Percentiles rank a stretch among this genome's conserved stretches.
Evolutionary conservation across 805 yeast species (phyloP).

Genomic region (Yarrowia osloensis): DNA sequence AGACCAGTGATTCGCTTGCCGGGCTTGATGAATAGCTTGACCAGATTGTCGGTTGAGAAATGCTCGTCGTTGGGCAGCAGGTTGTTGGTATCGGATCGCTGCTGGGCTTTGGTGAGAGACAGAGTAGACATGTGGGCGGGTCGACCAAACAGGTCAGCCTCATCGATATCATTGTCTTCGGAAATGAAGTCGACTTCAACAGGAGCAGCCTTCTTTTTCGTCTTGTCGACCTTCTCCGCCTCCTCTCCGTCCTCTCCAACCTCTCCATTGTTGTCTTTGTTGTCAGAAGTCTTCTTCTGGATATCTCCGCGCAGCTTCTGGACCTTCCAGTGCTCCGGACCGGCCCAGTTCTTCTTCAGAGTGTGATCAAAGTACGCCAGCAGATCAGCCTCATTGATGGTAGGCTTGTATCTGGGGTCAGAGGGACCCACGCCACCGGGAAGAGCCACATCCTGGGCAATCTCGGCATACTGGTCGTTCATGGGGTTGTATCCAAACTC

Average conservation of each 20-base stretch:
- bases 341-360: slow-evolving; percentile 77
- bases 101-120: slow-evolving; percentile 48
- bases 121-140: slow-evolving; percentile 44
- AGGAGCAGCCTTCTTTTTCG: slow-evolving; percentile 40
- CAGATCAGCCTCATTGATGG: slow-evolving; percentile 50
- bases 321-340: slow-evolving; percentile 92
- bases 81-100: slow-evolving; percentile 49
- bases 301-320: slow-evolving; percentile 50
- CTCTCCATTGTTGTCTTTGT: not conserved
- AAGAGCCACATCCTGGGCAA: not conserved
- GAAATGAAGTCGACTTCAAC: slow-evolving; percentile 49
- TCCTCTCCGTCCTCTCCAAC: slow-evolving; percentile 29
- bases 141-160: slow-evolving; percentile 46
- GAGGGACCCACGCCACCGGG: not conserved
- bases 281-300: not conserved
- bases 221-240: not conserved
- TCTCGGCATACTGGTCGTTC: slow-evolving; percentile 15
- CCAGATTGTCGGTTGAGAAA: slow-evolving; percentile 67
- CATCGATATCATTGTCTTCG: slow-evolving; percentile 45
- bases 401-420: slow-evolving; percentile 11
- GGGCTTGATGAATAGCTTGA: slow-evolving; percentile 71
- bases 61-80: slow-evolving; percentile 72
- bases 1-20: slow-evolving; percentile 34
- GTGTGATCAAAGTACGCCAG: slow-evolving; percentile 81
- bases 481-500: slow-evolving; percentile 26